A percentile compares a stretch with the other conserved stretches of the same genome.
Evolutionary conservation across 2,329 filamentous ascomycete species (phyloP).

Genomic region (Byssochlamys sp.): DNA sequence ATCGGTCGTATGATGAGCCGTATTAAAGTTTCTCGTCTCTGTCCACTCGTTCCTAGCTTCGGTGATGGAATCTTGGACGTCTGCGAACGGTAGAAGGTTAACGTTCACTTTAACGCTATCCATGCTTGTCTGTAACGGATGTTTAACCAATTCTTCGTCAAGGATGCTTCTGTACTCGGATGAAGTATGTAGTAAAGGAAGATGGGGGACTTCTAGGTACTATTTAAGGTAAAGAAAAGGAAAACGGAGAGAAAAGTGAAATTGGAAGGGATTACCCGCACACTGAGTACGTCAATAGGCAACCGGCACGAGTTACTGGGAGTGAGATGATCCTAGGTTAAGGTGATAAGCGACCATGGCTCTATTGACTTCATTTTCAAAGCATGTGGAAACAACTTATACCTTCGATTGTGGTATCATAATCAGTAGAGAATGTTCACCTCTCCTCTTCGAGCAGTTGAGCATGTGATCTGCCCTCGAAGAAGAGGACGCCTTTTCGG

Average conservation of each 20-base stretch:
- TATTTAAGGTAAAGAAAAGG: too few relatives aligned
- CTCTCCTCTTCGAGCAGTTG: constrained; percentile 10
- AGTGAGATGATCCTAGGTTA: background rate
- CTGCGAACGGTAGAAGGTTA: constrained; percentile 3
- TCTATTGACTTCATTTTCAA: background rate
- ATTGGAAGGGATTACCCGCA: too few relatives aligned
- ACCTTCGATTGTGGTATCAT: background rate
- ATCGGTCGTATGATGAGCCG: constrained; percentile 24
- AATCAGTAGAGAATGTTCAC: constrained; percentile 6
- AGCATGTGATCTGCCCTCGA: constrained; percentile 12
- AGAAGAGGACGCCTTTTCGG: constrained; percentile 8
- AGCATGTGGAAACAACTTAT: background rate
- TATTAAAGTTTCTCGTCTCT: constrained; percentile 24
- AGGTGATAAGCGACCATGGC: background rate
- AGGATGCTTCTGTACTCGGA: background rate
- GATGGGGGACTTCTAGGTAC: background rate
- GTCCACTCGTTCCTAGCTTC: constrained; percentile 3
- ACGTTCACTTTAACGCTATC: background rate
- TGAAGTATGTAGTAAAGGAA: background rate
- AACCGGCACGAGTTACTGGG: too few relatives aligned
- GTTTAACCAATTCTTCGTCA: background rate
- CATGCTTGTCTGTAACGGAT: background rate
- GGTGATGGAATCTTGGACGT: constrained; percentile 4
- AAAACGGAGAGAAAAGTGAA: too few relatives aligned
- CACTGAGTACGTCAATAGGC: too few relatives aligned